Percentiles rank a stretch among this genome's conserved stretches.
These are phyloP conservation scores for Saxophila tyrrhenica DNA, from an alignment of 495 filamentous ascomycete species.

Conservation along the genomic window DNA sequence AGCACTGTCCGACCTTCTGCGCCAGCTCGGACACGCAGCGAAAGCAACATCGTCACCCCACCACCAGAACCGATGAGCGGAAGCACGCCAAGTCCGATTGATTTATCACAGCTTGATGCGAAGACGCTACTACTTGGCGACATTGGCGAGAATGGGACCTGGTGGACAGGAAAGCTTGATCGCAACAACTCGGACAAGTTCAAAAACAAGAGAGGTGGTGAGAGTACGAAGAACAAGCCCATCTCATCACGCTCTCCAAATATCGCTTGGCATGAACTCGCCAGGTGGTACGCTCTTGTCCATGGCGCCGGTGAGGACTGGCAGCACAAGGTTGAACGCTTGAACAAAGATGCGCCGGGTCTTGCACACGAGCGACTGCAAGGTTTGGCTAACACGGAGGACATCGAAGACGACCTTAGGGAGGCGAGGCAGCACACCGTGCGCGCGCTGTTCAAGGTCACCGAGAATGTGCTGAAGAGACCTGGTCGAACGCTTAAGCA, in stretches of 20 bases:
- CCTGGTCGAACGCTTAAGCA: conserved; percentile 59
- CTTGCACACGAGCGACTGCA: conserved; percentile 26
- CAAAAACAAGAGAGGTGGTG: conserved; percentile 11
- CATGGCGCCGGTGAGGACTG: conserved; percentile 51
- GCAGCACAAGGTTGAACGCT: conserved; percentile 40
- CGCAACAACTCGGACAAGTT: conserved; percentile 26
- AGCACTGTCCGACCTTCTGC: conserved; percentile 33
- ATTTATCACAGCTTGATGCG: conserved; percentile 52
- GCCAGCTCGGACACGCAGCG: conserved; percentile 32
- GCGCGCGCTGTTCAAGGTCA: conserved; percentile 64
- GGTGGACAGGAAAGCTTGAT: conserved; percentile 60
- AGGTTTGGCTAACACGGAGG: not conserved
- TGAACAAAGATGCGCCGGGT: conserved; percentile 23
- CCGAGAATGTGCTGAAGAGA: conserved; percentile 74
- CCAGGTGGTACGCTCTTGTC: conserved; percentile 67
- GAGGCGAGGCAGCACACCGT: conserved; percentile 59
- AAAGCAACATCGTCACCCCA: conserved; percentile 26
- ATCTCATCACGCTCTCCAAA: conserved; percentile 55
- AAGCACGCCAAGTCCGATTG: conserved; percentile 7
- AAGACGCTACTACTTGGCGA: conserved; percentile 73
- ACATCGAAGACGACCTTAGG: conserved; percentile 47
- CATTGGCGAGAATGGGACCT: conserved; percentile 70
- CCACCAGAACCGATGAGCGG: conserved; percentile 13
- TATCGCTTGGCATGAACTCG: conserved; percentile 64
- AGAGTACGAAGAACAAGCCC: conserved; percentile 8